Evolutionary conservation across 208 protist genomes (phyloP).

Genomic region (Angomonas ambiguus): DNA sequence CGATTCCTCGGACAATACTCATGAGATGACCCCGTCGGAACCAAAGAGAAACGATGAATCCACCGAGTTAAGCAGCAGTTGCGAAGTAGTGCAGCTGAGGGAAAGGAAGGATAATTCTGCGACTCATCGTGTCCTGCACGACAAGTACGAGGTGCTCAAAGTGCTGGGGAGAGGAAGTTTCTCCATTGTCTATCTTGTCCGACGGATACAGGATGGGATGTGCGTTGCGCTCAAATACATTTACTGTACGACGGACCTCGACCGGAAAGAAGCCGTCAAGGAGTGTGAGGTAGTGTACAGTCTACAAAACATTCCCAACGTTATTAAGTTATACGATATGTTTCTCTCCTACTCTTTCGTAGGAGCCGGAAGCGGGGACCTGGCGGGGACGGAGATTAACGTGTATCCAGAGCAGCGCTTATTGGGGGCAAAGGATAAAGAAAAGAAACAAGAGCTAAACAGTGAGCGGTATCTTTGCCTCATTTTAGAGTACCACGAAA

Average conservation of each 20-base stretch:
- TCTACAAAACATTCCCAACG: conserved; percentile 72
- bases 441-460: neutral
- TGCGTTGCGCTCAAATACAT: conserved; percentile 79
- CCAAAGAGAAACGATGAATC: too few species aligned
- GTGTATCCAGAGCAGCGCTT: neutral
- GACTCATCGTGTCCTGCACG: too few species aligned
- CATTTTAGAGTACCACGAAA: conserved; percentile 57
- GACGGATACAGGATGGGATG: neutral
- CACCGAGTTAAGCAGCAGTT: too few species aligned
- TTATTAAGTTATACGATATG: conserved; percentile 72
- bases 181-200: conserved; percentile 9
- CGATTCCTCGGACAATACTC: too few species aligned
- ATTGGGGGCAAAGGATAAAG: neutral
- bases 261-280: conserved; percentile 50
- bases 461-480: conserved; percentile 56
- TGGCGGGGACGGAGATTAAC: conserved; percentile 7
- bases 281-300: conserved; percentile 65
- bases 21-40: too few species aligned
- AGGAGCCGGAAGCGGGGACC: neutral
- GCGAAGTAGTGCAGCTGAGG: too few species aligned
- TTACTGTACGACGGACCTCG: conserved; percentile 47
- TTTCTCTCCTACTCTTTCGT: conserved; percentile 76
- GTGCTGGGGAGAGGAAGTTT: neutral
- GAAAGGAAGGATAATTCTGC: too few species aligned
- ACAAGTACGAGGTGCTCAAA: neutral